These are phyloP conservation scores for Akanthomyces muscarius DNA, from an alignment of 2,329 filamentous ascomycete species.

Conservation along the genomic window DNA sequence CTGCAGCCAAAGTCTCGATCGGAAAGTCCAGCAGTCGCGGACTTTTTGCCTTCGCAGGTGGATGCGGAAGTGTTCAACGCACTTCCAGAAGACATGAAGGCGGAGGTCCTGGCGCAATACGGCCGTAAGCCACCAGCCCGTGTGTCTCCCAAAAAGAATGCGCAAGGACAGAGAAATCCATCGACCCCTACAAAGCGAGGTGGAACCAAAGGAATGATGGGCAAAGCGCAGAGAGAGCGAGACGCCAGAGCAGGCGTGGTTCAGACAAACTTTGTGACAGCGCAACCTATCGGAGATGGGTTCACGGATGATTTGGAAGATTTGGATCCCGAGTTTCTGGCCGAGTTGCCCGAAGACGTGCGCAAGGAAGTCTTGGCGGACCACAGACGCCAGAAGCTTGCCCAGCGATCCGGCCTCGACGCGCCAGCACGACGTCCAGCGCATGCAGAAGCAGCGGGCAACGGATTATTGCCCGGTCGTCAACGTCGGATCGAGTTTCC, in stretches of 20 bases:
- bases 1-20: conserved; percentile 32
- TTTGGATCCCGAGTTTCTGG: conserved; percentile 69
- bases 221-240: conserved; percentile 47
- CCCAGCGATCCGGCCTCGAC: conserved; percentile 51
- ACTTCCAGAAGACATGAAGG: conserved; percentile 79
- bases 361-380: conserved; percentile 74
- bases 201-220: conserved; percentile 37
- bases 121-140: conserved; percentile 36
- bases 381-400: conserved; percentile 54
- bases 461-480: conserved; percentile 26
- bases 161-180: conserved; percentile 47
- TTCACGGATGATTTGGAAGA: conserved; percentile 38
- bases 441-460: conserved; percentile 22
- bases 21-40: conserved; percentile 37
- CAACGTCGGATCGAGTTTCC: conserved; percentile 47
- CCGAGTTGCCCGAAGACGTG: conserved; percentile 77
- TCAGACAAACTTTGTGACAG: conserved; percentile 68
- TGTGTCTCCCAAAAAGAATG: conserved; percentile 55
- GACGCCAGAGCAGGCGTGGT: conserved; percentile 57
- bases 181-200: conserved; percentile 65
- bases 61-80: conserved; percentile 81
- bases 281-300: conserved; percentile 30
- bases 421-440: conserved; percentile 28
- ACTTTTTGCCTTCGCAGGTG: conserved; percentile 67
- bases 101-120: conserved; percentile 77